Evolutionary conservation across 441 rosid genomes (phyloP).

Genomic region (Monsonia emarginata): DNA sequence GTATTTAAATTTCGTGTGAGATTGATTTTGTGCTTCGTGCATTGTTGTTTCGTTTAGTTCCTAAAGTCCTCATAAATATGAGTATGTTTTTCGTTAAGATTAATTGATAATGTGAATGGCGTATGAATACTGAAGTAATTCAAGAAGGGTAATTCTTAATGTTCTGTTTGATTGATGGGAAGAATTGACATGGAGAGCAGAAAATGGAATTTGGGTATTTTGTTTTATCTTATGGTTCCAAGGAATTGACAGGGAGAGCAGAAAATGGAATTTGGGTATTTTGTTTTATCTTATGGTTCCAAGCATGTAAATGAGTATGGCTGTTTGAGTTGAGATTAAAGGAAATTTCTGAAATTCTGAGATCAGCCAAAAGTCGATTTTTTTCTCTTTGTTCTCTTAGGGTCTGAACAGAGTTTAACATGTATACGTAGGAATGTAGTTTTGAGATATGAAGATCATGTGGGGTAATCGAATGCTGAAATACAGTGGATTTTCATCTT

Average conservation of each 20-base stretch:
- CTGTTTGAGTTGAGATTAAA: not conserved
- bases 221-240: not conserved
- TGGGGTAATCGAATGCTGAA: not conserved
- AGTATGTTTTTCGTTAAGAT: not conserved
- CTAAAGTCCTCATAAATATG: not conserved
- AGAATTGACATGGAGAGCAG: not conserved
- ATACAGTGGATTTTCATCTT: not conserved
- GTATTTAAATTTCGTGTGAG: too few species aligned
- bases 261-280: not conserved
- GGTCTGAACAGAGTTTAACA: not conserved
- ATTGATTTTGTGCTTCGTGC: too few species aligned
- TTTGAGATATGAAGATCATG: not conserved
- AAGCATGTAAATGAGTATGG: not conserved
- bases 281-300: not conserved
- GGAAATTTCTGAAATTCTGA: not conserved
- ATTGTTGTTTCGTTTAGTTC: not conserved
- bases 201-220: not conserved
- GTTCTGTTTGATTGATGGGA: not conserved
- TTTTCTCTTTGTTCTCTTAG: not conserved
- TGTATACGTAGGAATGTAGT: not conserved
- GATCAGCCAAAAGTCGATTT: not conserved
- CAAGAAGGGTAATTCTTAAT: not conserved
- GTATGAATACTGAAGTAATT: not conserved
- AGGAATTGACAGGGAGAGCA: too few species aligned
- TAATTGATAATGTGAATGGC: not conserved